A percentile compares a stretch with the other conserved stretches of the same genome.
Conservation (phyloP, 2,329 filamentous ascomycete species). For the Aureobasidium sp. region DNA sequence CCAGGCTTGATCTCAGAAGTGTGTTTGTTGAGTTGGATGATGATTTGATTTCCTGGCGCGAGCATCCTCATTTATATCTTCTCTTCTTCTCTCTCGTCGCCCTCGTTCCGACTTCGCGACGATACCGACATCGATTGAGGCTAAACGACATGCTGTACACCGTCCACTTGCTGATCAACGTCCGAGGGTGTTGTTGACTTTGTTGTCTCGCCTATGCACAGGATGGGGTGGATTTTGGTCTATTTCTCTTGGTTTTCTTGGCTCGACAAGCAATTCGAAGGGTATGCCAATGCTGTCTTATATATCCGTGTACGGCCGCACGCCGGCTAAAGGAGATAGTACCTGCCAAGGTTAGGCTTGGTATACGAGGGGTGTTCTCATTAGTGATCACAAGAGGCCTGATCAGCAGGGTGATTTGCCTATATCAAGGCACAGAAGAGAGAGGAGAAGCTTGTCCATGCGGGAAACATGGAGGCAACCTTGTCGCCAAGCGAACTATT, state of each 20-base stretch:
- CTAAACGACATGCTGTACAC: neutral
- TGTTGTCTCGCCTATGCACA: neutral
- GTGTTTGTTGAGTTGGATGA: neutral
- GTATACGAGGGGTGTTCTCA: neutral
- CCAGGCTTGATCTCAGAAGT: neutral
- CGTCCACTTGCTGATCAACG: neutral
- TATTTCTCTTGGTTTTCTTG: neutral
- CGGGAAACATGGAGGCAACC: neutral
- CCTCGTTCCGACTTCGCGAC: neutral
- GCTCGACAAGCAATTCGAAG: conserved; percentile 2
- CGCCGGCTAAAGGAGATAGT: neutral
- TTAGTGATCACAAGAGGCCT: neutral
- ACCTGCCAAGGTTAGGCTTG: neutral
- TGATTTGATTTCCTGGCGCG: neutral
- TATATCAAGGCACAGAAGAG: neutral
- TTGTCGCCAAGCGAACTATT: conserved; percentile 1
- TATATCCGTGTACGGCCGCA: neutral
- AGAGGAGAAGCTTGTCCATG: neutral
- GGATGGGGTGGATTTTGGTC: neutral
- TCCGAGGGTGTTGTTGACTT: neutral
- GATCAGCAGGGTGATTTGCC: neutral
- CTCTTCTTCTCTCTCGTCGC: neutral
- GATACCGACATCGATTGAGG: neutral
- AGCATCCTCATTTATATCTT: neutral
- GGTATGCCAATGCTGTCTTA: neutral